phyloP scores from a whole-genome alignment of 2,329 filamentous ascomycete species.

The Colletotrichum siamense region DNA sequence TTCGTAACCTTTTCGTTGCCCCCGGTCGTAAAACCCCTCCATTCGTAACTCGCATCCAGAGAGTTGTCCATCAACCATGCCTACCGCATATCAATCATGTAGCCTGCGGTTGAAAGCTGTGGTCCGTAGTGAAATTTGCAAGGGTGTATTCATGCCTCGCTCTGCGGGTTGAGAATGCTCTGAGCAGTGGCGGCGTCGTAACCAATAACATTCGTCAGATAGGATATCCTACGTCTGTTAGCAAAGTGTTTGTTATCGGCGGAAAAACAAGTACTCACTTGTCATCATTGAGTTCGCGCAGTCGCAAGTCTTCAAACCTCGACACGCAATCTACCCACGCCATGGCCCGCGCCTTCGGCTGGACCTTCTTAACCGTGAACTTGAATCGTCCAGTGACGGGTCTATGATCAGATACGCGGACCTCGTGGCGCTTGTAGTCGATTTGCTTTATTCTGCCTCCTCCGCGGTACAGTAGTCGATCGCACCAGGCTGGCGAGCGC shows the following conservation, averaged over 20 bases:
- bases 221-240: constrained; percentile 15
- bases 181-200: constrained; percentile 23
- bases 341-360: constrained; percentile 66
- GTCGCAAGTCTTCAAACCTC: constrained; percentile 75
- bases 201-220: constrained; percentile 22
- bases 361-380: constrained; percentile 83
- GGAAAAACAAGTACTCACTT: constrained; percentile 65
- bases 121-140: not conserved
- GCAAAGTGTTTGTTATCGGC: not conserved
- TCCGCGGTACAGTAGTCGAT: constrained; percentile 87
- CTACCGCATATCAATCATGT: not conserved
- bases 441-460: constrained; percentile 83
- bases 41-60: not conserved
- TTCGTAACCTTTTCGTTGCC: constrained; percentile 12
- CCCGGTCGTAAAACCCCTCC: not conserved
- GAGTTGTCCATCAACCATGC: not conserved
- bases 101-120: not conserved
- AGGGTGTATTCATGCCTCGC: not conserved
- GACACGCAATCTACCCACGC: constrained; percentile 78
- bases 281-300: constrained; percentile 71
- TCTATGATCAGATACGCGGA: constrained; percentile 89
- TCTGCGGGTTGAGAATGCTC: constrained; percentile 12
- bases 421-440: constrained; percentile 88
- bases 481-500: constrained; percentile 94
- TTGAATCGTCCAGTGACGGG: constrained; percentile 88